Conservation (phyloP, 257 asterid genomes). For the Solanum arcanum region DNA sequence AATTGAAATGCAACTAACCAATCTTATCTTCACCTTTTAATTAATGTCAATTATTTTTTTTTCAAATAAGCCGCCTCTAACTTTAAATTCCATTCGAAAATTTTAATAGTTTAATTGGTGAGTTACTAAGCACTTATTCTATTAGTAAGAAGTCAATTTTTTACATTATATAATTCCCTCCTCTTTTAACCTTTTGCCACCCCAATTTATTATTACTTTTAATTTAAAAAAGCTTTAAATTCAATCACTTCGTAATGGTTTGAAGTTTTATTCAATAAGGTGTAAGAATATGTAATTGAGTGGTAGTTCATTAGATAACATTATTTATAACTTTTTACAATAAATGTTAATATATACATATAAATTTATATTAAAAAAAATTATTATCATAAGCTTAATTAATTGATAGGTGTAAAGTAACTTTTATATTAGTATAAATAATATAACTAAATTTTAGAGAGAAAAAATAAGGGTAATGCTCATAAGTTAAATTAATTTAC, state of each 20-base stretch:
- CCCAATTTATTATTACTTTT: no score
- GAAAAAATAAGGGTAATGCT: neutral
- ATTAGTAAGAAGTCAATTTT: accelerated
- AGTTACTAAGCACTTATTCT: no score
- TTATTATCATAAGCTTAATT: neutral
- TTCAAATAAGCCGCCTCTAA: neutral
- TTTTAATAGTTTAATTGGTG: no score
- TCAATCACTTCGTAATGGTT: neutral
- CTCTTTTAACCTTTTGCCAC: neutral
- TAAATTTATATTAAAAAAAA: neutral
- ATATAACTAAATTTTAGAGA: neutral
- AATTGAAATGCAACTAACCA: neutral
- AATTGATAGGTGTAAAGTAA: neutral
- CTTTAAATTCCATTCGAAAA: neutral
- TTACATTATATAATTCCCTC: accelerated
- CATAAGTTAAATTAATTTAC: no score
- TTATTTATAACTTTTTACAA: neutral
- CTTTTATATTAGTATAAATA: neutral
- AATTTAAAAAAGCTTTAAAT: no score
- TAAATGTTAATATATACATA: neutral
- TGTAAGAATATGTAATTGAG: neutral
- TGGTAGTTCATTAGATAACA: neutral
- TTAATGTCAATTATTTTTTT: neutral
- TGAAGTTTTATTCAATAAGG: neutral
- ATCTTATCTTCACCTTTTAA: neutral